A percentile compares a stretch with the other conserved stretches of the same genome.
Conservation (phyloP, 2,329 filamentous ascomycete genomes). For the Tolypocladium inflatum region DNA sequence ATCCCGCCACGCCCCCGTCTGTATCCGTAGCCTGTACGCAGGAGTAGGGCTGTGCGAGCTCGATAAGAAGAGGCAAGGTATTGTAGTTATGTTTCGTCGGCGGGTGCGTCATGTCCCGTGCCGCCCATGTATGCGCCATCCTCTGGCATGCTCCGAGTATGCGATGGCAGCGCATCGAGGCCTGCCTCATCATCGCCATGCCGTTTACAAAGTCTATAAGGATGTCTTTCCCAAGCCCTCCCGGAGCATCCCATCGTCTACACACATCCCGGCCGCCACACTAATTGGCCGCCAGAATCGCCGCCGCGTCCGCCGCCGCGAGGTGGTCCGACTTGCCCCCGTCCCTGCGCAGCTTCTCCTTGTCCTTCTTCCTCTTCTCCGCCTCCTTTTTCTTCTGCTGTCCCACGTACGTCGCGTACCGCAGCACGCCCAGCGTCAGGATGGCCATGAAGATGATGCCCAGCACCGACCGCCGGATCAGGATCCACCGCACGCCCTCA, state of each 20-base stretch:
- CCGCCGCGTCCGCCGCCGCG: constrained; percentile 41
- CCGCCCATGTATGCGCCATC: background rate
- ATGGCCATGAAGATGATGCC: constrained; percentile 60
- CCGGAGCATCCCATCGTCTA: background rate
- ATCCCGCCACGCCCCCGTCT: no score
- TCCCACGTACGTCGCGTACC: constrained; percentile 48
- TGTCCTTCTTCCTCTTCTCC: constrained; percentile 31
- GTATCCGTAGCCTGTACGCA: background rate
- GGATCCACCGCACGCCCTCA: constrained; percentile 81
- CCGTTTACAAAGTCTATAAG: background rate
- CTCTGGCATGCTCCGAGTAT: background rate
- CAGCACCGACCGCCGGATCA: constrained; percentile 53
- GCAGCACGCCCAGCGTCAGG: constrained; percentile 47
- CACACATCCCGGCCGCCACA: background rate
- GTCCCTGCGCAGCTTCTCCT: constrained; percentile 31
- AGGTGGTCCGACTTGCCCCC: constrained; percentile 36
- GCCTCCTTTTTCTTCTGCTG: constrained; percentile 39
- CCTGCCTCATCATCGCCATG: background rate
- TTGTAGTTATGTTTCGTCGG: background rate
- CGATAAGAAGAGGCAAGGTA: background rate
- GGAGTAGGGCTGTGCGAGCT: background rate
- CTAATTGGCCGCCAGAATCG: constrained; percentile 48
- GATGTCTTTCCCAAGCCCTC: background rate
- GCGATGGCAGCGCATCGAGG: background rate
- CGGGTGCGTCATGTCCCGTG: background rate